Conservation (phyloP, 1,139 yeast species). For the Scheffersomyces titani region DNA sequence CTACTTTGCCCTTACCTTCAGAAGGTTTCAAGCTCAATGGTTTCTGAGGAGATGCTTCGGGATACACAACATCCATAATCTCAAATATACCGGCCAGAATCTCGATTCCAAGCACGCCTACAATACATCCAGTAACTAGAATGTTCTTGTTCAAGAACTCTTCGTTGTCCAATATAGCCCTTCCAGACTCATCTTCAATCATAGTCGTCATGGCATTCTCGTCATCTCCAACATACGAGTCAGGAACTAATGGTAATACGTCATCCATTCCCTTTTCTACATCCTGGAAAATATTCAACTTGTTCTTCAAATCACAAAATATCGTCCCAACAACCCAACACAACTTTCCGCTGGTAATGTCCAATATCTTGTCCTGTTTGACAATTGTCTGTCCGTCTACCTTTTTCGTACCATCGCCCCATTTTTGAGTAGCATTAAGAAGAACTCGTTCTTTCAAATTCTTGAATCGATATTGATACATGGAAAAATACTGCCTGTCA, state of each 20-base stretch:
- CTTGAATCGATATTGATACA: constrained; percentile 67
- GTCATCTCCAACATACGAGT: constrained; percentile 28
- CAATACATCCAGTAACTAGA: constrained; percentile 84
- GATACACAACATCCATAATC: constrained; percentile 76
- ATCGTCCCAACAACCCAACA: constrained; percentile 93
- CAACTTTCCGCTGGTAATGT: constrained; percentile 66
- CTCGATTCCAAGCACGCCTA: constrained; percentile 87
- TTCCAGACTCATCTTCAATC: constrained; percentile 93
- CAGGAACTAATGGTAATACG: constrained; percentile 39
- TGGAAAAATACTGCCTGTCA: constrained; percentile 69
- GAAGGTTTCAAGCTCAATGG: constrained; percentile 21
- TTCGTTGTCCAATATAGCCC: constrained; percentile 74
- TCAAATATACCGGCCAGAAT: constrained; percentile 82
- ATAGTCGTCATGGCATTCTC: constrained; percentile 60
- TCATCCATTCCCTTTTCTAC: constrained; percentile 64
- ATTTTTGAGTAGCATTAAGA: constrained; percentile 40
- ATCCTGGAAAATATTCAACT: constrained; percentile 82
- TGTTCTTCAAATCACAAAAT: constrained; percentile 79
- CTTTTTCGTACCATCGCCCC: constrained; percentile 48
- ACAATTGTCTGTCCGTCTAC: constrained; percentile 35
- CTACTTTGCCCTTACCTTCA: constrained; percentile 38
- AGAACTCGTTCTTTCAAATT: constrained; percentile 56
- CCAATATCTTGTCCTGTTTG: constrained; percentile 68
- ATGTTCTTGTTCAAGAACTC: constrained; percentile 45
- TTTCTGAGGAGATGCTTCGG: constrained; percentile 61